A percentile compares a stretch with the other conserved stretches of the same genome.
Evolutionary conservation across 176 grass and related monocot genomes (phyloP).

Genomic region (Triticum aestivum): IWGSC_CS_RefSeq_v2.1 NC_057797.1:778068546-778069045

Average conservation of each 20-base stretch:
- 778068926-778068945: conserved; percentile 24
- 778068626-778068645: too few relatives aligned
- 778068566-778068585: too few relatives aligned
- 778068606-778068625: too few relatives aligned
- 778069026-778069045: background rate
- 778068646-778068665: conserved; percentile 15
- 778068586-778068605: too few relatives aligned
- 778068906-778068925: background rate
- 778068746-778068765: conserved; percentile 14
- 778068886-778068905: conserved; percentile 32
- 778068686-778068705: conserved; percentile 56
- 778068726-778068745: conserved; percentile 29
- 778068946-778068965: conserved; percentile 45
- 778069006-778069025: background rate
- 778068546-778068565: too few relatives aligned
- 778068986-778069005: background rate
- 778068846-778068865: conserved; percentile 71
- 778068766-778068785: conserved; percentile 38
- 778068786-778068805: background rate
- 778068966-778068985: conserved; percentile 12
- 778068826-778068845: conserved; percentile 59
- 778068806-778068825: conserved; percentile 28
- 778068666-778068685: conserved; percentile 38
- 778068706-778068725: background rate
- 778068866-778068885: conserved; percentile 49